A percentile compares a stretch with the other conserved stretches of the same genome.
Evolutionary conservation across 2,329 filamentous ascomycete species (phyloP).

Genomic region (Eutypella sp.): DNA sequence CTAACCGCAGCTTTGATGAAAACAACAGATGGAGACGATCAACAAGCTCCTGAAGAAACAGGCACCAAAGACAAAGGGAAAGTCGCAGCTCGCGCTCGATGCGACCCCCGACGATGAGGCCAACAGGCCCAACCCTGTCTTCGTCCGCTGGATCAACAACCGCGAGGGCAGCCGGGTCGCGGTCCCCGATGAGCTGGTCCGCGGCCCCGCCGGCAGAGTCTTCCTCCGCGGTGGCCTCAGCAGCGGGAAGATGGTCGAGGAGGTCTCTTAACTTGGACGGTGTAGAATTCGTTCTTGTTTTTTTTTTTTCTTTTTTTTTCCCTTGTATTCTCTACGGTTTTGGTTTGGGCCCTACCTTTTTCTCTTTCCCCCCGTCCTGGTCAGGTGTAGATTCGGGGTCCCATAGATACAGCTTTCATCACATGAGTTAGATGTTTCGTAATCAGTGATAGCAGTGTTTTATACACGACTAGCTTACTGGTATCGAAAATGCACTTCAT

Average conservation of each 20-base stretch:
- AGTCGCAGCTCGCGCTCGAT: conserved; percentile 41
- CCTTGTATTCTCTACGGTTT: too few relatives aligned
- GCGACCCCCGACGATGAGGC: conserved; percentile 42
- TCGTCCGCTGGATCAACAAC: conserved; percentile 67
- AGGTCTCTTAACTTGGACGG: conserved; percentile 44
- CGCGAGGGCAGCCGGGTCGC: conserved; percentile 58
- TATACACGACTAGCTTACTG: too few relatives aligned
- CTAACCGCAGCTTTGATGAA: not conserved
- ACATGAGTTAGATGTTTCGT: too few relatives aligned
- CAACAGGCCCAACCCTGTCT: conserved; percentile 52
- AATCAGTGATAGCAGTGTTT: too few relatives aligned
- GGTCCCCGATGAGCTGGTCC: conserved; percentile 64
- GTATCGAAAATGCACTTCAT: too few relatives aligned
- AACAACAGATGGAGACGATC: conserved; percentile 88
- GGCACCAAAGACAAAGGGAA: conserved; percentile 66
- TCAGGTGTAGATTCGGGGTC: too few relatives aligned
- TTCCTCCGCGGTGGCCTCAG: conserved; percentile 40
- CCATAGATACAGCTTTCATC: too few relatives aligned
- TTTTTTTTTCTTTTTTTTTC: too few relatives aligned
- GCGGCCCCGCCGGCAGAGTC: conserved; percentile 54
- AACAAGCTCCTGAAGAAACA: conserved; percentile 86
- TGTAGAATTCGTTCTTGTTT: too few relatives aligned
- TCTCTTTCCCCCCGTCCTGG: too few relatives aligned
- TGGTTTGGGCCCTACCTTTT: too few relatives aligned
- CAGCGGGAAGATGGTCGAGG: conserved; percentile 49